Conservation (phyloP, 1,284 basidiomycete genomes). For the Sanghuangporus sanghuang region DNA sequence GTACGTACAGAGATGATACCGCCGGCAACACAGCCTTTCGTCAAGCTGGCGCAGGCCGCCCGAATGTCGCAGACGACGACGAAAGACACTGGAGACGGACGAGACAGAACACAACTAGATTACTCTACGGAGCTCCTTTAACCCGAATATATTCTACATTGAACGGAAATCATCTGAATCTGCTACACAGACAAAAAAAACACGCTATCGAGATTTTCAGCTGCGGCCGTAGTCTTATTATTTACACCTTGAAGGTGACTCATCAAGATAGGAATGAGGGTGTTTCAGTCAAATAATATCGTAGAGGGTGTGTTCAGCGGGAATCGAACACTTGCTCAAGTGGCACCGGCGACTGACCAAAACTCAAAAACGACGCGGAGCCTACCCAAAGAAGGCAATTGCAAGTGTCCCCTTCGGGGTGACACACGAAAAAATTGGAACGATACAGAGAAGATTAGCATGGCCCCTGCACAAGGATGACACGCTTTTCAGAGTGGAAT, state of each 20-base stretch:
- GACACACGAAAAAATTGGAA: conserved; percentile 22
- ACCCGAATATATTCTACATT: not conserved
- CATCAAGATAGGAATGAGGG: not conserved
- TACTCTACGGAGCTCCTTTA: not conserved
- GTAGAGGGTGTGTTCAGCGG: not conserved
- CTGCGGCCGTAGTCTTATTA: not conserved
- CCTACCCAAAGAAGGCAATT: not conserved
- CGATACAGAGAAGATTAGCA: conserved; percentile 22
- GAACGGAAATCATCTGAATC: not conserved
- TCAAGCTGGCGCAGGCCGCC: not conserved
- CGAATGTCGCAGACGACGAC: not conserved
- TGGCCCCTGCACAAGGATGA: conserved; percentile 22
- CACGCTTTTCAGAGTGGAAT: conserved; percentile 22
- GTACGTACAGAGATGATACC: not conserved
- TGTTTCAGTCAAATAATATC: not conserved
- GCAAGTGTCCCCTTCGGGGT: conserved; percentile 19
- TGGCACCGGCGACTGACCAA: conserved; percentile 16
- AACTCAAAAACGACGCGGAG: conserved; percentile 1
- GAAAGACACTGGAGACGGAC: not conserved
- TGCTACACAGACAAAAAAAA: not conserved
- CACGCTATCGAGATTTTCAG: not conserved
- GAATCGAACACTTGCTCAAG: not conserved
- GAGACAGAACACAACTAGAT: not conserved
- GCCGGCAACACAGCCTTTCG: not conserved
- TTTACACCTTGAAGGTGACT: not conserved